These are phyloP conservation scores for Cyberlindnera japonica DNA, from an alignment of 805 yeast genomes.

Conservation along the genomic window DNA sequence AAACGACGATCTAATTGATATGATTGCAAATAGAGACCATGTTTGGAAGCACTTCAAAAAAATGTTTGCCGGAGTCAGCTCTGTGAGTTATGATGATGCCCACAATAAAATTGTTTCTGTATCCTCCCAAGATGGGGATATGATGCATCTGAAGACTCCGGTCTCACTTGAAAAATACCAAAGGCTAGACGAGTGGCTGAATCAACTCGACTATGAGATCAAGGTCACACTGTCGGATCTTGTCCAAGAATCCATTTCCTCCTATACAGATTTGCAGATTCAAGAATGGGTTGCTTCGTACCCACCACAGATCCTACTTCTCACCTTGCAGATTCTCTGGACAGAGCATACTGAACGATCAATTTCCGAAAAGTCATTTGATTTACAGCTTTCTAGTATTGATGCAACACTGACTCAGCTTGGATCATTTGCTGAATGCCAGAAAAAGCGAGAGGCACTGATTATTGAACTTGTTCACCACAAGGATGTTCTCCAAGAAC, in stretches of 20 bases:
- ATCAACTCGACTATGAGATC: constrained; percentile 51
- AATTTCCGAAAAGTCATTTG: constrained; percentile 11
- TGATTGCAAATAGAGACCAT: constrained; percentile 64
- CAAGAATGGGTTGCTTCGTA: constrained; percentile 34
- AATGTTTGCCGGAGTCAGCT: constrained; percentile 64
- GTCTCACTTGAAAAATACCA: constrained; percentile 41
- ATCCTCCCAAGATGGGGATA: constrained; percentile 65
- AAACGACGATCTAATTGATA: constrained; percentile 81
- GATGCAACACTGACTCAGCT: constrained; percentile 11
- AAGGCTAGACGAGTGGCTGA: constrained; percentile 59
- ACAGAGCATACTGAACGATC: constrained; percentile 40
- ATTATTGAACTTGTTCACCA: constrained; percentile 67
- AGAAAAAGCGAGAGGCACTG: constrained; percentile 53
- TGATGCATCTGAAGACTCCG: constrained; percentile 37
- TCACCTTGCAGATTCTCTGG: constrained; percentile 58
- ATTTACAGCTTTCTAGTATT: background rate
- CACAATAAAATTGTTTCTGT: constrained; percentile 41
- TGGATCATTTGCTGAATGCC: constrained; percentile 33
- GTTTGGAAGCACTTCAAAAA: constrained; percentile 61
- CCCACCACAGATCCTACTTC: constrained; percentile 55
- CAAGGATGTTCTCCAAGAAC: constrained; percentile 34
- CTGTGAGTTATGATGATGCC: constrained; percentile 36
- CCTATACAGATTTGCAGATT: constrained; percentile 21
- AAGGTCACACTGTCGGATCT: constrained; percentile 42
- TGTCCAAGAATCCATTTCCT: constrained; percentile 31